Base-by-base conservation (phyloP, 257 asterid species). In the Phtheirospermum japonicum region DNA sequence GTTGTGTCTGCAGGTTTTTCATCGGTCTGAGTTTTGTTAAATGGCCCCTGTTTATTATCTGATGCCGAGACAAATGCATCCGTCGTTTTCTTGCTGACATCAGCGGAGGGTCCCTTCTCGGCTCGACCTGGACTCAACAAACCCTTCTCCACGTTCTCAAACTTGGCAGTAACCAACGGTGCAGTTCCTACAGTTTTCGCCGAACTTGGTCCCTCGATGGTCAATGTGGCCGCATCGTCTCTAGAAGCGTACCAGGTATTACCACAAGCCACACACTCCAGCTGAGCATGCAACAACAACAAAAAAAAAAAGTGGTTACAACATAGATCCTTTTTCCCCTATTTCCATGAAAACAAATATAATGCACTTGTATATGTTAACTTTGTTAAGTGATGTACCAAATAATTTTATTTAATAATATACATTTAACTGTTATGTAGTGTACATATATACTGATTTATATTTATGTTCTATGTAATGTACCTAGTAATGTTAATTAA, bases 241-340 rank as follows among this genome's bases (percentile, higher is more conserved):
- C 88, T 79, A 26, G 90, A 82, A n/a, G 94, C 85, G 68, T 77
- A 87, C 94, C 94, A 85, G 23, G 56, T 64, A 57, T 85, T 69
- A 2, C 95, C 95, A 74, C 95, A 87, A 42, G 79, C 80, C 53
- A 46, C 57, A 55, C 95, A 87, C 69, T 87, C 88, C 79, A 87
- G 73, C 95, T 87, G 82, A 50, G 67, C 39, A 40, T 37, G 31
- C 56, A 48, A 48, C 54, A n/a, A n/a, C n/a, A n/a, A 48, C 54
- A 2, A 16, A 48, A 17, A 4, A 17, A 48, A 46, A 40, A 11
- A 16, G 13, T 42, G 49, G 19, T 42, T 42, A 42, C 49, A 42
- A 2, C 2, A 36, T 36, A 36, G 5, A 23, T 23, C 1, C 1
- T 23, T 23, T 23, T 23, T 23, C 3, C 3, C 28, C 28, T 23